A percentile compares a stretch with the other conserved stretches of the same genome.
Conservation (phyloP, 2,329 filamentous ascomycete species). For the Colletotrichum karsti region DNA sequence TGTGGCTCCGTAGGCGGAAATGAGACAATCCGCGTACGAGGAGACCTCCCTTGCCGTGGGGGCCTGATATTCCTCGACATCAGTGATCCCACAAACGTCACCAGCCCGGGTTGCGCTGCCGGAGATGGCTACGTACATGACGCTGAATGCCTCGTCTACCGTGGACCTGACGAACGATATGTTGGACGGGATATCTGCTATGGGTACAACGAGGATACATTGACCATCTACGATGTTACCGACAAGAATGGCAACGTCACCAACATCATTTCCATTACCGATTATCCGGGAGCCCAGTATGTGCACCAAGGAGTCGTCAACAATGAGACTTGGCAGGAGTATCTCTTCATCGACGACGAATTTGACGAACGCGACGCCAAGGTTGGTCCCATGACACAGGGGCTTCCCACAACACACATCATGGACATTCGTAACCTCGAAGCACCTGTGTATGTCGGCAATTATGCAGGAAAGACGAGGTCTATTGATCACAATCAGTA, state of each 20-base stretch:
- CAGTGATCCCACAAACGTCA: slow-evolving; percentile 59
- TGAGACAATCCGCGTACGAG: slow-evolving; percentile 32
- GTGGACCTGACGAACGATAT: slow-evolving; percentile 56
- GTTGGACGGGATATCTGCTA: slow-evolving; percentile 61
- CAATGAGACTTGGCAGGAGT: slow-evolving; percentile 50
- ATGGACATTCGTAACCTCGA: slow-evolving; percentile 53
- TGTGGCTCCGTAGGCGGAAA: slow-evolving; percentile 46
- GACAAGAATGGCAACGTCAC: slow-evolving; percentile 50
- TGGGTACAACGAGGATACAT: slow-evolving; percentile 61
- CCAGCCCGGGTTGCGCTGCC: slow-evolving; percentile 60
- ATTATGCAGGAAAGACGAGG: slow-evolving; percentile 47
- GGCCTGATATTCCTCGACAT: slow-evolving; percentile 69
- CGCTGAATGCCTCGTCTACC: slow-evolving; percentile 66
- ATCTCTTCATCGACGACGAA: slow-evolving; percentile 57
- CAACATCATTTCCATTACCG: slow-evolving; percentile 58
- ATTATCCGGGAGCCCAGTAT: slow-evolving; percentile 59
- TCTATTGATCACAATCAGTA: slow-evolving; percentile 49
- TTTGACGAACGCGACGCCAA: slow-evolving; percentile 54
- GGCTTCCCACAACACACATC: slow-evolving; percentile 55
- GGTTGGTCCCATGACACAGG: slow-evolving; percentile 46
- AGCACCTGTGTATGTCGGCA: slow-evolving; percentile 47
- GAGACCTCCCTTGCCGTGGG: slow-evolving; percentile 48
- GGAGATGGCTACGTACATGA: slow-evolving; percentile 69
- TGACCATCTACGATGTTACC: slow-evolving; percentile 62
- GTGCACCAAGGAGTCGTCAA: slow-evolving; percentile 65